These are phyloP conservation scores for Collybia sp. DNA, from an alignment of 768 basidiomycete genomes.

Conservation along the genomic window DNA sequence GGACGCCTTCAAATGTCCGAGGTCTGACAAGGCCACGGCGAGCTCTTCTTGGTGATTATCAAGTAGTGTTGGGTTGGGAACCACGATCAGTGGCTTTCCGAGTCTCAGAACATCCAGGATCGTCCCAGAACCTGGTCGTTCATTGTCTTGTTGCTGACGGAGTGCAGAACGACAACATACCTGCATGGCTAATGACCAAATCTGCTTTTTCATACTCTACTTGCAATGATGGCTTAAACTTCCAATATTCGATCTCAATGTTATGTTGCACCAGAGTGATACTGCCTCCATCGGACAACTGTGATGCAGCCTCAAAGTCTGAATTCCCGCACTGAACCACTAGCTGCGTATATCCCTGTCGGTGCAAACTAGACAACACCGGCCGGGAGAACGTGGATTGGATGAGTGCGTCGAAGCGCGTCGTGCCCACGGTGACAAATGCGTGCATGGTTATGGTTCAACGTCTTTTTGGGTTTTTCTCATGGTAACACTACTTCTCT, in stretches of 20 bases:
- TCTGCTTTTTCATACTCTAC: slow-evolving; percentile 63
- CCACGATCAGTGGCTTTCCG: slow-evolving; percentile 74
- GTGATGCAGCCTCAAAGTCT: slow-evolving; percentile 30
- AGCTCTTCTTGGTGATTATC: slow-evolving; percentile 94
- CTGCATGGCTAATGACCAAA: slow-evolving; percentile 91
- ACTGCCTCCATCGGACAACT: slow-evolving; percentile 22
- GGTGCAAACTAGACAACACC: slow-evolving; percentile 50
- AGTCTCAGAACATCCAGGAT: slow-evolving; percentile 83
- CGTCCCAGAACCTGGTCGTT: slow-evolving; percentile 78
- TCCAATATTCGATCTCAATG: slow-evolving; percentile 60
- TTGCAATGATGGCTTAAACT: slow-evolving; percentile 70
- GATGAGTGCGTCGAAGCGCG: slow-evolving; percentile 76
- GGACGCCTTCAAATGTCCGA: slow-evolving; percentile 54
- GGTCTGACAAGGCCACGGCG: slow-evolving; percentile 57
- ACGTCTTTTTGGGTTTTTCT: slow-evolving; percentile 9
- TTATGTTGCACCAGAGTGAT: slow-evolving; percentile 28
- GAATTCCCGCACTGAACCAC: slow-evolving; percentile 81
- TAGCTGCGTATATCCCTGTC: slow-evolving; percentile 54
- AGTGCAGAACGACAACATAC: slow-evolving; percentile 34
- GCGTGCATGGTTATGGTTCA: slow-evolving; percentile 31
- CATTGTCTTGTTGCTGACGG: slow-evolving; percentile 4
- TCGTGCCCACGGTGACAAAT: slow-evolving; percentile 90
- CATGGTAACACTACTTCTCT: background rate
- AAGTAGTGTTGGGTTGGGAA: slow-evolving; percentile 85
- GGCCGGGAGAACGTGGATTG: slow-evolving; percentile 48